Evolutionary conservation across 2,329 filamentous ascomycete genomes (phyloP), one percentile per base, ranked within the genome.

Genomic region (Fusarium sacchari): DNA sequence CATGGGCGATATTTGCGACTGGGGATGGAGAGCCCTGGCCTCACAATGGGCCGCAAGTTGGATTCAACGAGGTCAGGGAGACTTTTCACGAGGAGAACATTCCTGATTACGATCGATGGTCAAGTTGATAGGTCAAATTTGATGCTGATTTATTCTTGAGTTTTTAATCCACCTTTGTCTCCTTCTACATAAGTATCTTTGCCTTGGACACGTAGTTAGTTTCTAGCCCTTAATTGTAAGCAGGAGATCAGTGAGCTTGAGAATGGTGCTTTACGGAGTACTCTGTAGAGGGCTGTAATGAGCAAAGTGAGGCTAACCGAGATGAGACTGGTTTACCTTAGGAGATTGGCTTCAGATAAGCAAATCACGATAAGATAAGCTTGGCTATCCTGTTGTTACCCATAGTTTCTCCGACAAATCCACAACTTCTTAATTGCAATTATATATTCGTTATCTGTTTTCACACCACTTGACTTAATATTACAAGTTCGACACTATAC

Each of bases 361-460:
- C 0, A 7, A n/a, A 6, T 9, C 10, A 9, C 22, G 14, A 14
- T 42, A 42, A n/a, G 39, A 42, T n/a, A 42, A 42, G 0, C 22
- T 4, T 0, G 2, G 22, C 4, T 3, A 4, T 0, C 1, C 0
- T 17, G 0, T 1, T 11, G 14, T n/a, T 42, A 42, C 6, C 39
- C 14, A 9, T 1, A 1, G 39, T 15, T n/a, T 42, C 9, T 14
- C 39, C 39, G 8, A 42, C 0, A n/a, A 32, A 32, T 13, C 12
- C 30, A 30, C 7, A 30, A 8, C 7, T 8, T 30, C 28, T 30
- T 8, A 30, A 30, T 30, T 30, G 7, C 28, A 30, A 30, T n/a
- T n/a, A n/a, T n/a, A n/a, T n/a, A n/a, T n/a, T n/a, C n/a, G n/a
- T n/a, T n/a, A n/a, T n/a, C n/a, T n/a, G n/a, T n/a, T n/a, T n/a